Evolutionary conservation across 1,284 basidiomycete genomes (phyloP).

Genomic region (Ustilago loliicola): DNA sequence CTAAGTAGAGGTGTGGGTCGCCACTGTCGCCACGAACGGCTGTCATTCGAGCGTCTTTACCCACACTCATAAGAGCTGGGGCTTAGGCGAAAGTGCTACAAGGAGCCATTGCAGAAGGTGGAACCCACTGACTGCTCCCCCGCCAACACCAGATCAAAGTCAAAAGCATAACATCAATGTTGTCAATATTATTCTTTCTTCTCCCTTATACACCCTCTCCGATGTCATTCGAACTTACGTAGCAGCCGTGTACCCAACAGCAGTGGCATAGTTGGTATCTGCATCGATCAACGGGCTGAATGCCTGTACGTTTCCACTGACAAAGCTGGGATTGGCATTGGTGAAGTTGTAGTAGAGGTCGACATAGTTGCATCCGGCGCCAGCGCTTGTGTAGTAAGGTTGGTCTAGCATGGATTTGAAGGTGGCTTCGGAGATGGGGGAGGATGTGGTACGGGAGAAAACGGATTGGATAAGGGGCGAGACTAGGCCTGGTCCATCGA

Average conservation of each 20-base stretch:
- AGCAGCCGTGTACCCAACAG: constrained; percentile 28
- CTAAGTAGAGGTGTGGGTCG: background rate
- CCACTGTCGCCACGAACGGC: background rate
- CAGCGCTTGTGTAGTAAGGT: constrained; percentile 28
- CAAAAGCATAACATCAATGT: too few species aligned
- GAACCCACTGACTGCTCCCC: constrained; percentile 22
- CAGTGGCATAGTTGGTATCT: constrained; percentile 5
- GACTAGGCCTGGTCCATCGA: constrained; percentile 31
- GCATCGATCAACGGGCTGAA: constrained; percentile 10
- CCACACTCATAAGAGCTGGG: too few species aligned
- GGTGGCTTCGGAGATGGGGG: constrained; percentile 11
- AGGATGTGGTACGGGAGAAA: constrained; percentile 10
- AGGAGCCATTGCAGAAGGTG: constrained; percentile 12
- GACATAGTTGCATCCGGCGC: constrained; percentile 17
- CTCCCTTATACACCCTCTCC: too few species aligned
- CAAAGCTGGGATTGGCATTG: constrained; percentile 29
- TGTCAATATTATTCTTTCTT: background rate
- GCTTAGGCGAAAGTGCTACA: constrained; percentile 28
- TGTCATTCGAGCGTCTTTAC: too few species aligned
- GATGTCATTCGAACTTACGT: too few species aligned
- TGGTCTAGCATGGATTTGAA: constrained; percentile 24
- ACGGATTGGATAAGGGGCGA: constrained; percentile 21
- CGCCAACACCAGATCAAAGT: background rate
- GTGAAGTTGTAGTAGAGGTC: constrained; percentile 31
- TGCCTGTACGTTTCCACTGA: constrained; percentile 21